phyloP scores from a whole-genome alignment of 352 stramenopile species.

The Phytophthora macrochlamydospora region DNA sequence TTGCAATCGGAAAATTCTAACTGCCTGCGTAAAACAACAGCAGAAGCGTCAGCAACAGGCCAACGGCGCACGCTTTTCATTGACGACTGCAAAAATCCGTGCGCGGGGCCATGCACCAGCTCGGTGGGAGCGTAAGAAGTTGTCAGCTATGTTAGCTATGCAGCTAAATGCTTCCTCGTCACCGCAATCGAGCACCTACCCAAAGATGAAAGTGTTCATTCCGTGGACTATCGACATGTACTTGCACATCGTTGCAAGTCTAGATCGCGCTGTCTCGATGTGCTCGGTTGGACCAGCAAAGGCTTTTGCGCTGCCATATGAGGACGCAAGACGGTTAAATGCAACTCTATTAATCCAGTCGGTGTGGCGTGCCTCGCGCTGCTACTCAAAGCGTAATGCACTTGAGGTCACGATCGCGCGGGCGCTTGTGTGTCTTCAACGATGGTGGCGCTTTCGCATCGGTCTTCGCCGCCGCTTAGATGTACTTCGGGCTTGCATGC shows the following conservation, averaged over 20 bases:
- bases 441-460: slow-evolving; percentile 67
- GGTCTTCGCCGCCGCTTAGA: slow-evolving; percentile 54
- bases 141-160: slow-evolving; percentile 3
- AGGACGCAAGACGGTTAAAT: slow-evolving; percentile 49
- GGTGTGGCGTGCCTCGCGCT: slow-evolving; percentile 48
- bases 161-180: background rate
- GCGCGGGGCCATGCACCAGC: slow-evolving; percentile 51
- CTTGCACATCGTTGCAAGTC: slow-evolving; percentile 56
- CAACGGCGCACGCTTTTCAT: slow-evolving; percentile 30
- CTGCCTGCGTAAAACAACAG: slow-evolving; percentile 57
- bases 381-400: slow-evolving; percentile 44
- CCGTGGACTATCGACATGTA: slow-evolving; percentile 85
- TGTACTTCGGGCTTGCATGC: slow-evolving; percentile 53
- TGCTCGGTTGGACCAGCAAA: slow-evolving; percentile 36
- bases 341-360: slow-evolving; percentile 60
- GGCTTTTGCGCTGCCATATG: slow-evolving; percentile 61
- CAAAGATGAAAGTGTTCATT: slow-evolving; percentile 66
- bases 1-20: slow-evolving; percentile 66
- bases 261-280: slow-evolving; percentile 34
- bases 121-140: slow-evolving; percentile 47
- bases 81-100: slow-evolving; percentile 41
- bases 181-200: slow-evolving; percentile 29
- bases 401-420: slow-evolving; percentile 60
- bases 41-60: slow-evolving; percentile 14
- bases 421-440: slow-evolving; percentile 65